Percentiles rank a stretch among this genome's conserved stretches.
These are phyloP conservation scores for Ajuga chamaepitys DNA, from an alignment of 257 asterid species.

Conservation along the genomic window DNA sequence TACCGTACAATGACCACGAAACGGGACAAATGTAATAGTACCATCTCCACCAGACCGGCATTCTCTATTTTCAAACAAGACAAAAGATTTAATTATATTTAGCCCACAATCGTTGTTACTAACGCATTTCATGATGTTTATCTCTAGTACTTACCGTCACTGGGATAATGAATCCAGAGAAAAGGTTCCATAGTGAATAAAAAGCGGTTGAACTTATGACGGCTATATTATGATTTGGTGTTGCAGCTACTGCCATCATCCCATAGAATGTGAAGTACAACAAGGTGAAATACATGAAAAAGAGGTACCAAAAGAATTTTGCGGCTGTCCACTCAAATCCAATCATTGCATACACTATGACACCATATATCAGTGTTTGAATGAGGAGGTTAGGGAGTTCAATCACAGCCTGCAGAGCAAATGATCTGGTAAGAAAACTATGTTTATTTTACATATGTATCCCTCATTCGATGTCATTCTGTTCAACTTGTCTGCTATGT, in stretches of 20 bases:
- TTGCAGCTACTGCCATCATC: constrained; percentile 76
- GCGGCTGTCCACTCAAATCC: constrained; percentile 65
- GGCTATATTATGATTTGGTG: constrained; percentile 73
- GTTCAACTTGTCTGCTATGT: too few relatives aligned
- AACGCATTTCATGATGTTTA: neutral
- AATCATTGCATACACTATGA: constrained; percentile 68
- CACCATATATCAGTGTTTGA: constrained; percentile 51
- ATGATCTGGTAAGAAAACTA: neutral
- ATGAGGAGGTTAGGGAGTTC: constrained; percentile 62
- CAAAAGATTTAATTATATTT: neutral
- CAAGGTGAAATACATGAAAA: constrained; percentile 73
- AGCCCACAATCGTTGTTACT: too few relatives aligned
- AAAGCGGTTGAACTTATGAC: constrained; percentile 57
- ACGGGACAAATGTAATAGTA: constrained; percentile 50
- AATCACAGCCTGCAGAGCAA: constrained; percentile 38
- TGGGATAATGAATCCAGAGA: constrained; percentile 80
- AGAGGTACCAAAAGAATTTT: constrained; percentile 70
- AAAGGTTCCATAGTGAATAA: constrained; percentile 62
- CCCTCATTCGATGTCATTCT: too few relatives aligned
- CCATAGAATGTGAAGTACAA: constrained; percentile 78
- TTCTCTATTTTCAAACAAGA: constrained; percentile 40
- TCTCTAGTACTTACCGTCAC: constrained; percentile 34
- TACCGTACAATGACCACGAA: constrained; percentile 64
- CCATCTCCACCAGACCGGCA: constrained; percentile 88
- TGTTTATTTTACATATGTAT: neutral